These are phyloP conservation scores for Lasiosphaeris hirsuta DNA, from an alignment of 495 filamentous ascomycete genomes.

Conservation along the genomic window DNA sequence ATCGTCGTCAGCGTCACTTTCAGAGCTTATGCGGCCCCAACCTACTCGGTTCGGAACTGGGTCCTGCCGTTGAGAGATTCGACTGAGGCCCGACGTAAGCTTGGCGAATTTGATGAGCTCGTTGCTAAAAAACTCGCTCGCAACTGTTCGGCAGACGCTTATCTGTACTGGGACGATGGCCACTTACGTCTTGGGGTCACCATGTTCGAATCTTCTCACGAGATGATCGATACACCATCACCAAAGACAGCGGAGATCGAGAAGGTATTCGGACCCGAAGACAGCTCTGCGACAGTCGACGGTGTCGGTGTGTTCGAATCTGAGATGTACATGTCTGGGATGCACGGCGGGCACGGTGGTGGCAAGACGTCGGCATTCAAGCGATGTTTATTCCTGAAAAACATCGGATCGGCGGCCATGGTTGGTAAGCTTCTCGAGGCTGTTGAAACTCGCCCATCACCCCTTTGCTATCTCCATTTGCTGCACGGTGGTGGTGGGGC, in stretches of 20 bases:
- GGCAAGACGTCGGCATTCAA: constrained; percentile 64
- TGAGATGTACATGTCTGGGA: constrained; percentile 59
- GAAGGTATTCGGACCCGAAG: constrained; percentile 38
- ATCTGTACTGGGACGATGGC: constrained; percentile 52
- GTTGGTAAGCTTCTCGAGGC: constrained; percentile 42
- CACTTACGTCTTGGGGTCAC: constrained; percentile 54
- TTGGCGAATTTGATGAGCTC: constrained; percentile 44
- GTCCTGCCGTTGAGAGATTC: constrained; percentile 43
- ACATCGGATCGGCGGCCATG: constrained; percentile 43
- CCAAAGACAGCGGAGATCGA: constrained; percentile 12
- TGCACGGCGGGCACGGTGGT: constrained; percentile 58
- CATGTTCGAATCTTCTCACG: constrained; percentile 45
- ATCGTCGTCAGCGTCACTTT: constrained; percentile 60
- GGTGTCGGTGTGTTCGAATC: constrained; percentile 52
- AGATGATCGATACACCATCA: constrained; percentile 21
- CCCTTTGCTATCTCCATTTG: constrained; percentile 61
- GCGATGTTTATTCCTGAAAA: constrained; percentile 59
- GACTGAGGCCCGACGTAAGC: constrained; percentile 34
- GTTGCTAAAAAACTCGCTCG: constrained; percentile 41
- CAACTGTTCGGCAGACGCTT: constrained; percentile 54
- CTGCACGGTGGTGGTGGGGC: constrained; percentile 60
- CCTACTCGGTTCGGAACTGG: constrained; percentile 50
- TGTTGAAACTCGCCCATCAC: constrained; percentile 49
- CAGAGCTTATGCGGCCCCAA: constrained; percentile 45
- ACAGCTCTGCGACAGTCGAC: constrained; percentile 41